Percentiles rank a stretch among this genome's conserved stretches.
Conservation (phyloP, 1,139 yeast genomes). For the Candida sp. region DNA sequence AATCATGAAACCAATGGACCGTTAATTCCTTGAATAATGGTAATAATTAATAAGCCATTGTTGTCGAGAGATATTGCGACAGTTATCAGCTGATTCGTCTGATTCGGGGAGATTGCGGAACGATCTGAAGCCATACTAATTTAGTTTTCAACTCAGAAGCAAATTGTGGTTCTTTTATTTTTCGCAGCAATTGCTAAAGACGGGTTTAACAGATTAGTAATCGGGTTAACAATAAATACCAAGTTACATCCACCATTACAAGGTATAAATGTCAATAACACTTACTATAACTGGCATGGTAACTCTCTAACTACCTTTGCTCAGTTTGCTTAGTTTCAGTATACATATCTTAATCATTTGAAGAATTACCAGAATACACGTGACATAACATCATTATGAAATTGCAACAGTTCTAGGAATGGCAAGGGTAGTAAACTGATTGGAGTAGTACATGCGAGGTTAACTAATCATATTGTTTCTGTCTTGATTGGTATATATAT, state of each 20-base stretch:
- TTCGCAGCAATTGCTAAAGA: background rate
- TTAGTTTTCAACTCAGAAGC: too few species aligned
- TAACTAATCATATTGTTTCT: too few species aligned
- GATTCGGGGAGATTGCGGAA: background rate
- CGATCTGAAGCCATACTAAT: background rate
- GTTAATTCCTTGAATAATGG: too few species aligned
- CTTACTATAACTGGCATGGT: too few species aligned
- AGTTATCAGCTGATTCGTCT: too few species aligned
- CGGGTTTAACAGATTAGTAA: background rate
- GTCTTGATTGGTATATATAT: background rate
- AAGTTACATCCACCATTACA: too few species aligned
- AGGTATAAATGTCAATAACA: too few species aligned
- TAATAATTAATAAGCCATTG: background rate
- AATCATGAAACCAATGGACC: too few species aligned
- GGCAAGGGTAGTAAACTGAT: background rate
- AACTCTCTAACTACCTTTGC: too few species aligned
- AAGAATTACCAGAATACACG: slow-evolving; percentile 1
- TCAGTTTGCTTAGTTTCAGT: too few species aligned
- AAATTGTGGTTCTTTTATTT: background rate
- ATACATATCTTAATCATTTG: too few species aligned
- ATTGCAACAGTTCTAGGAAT: background rate
- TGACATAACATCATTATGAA: slow-evolving; percentile 2
- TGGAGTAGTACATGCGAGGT: background rate
- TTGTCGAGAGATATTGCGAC: too few species aligned
- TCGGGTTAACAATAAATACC: background rate